Evolutionary conservation across 2,329 filamentous ascomycete species (phyloP).

Genomic region (Cladophialophora carrionii): DNA sequence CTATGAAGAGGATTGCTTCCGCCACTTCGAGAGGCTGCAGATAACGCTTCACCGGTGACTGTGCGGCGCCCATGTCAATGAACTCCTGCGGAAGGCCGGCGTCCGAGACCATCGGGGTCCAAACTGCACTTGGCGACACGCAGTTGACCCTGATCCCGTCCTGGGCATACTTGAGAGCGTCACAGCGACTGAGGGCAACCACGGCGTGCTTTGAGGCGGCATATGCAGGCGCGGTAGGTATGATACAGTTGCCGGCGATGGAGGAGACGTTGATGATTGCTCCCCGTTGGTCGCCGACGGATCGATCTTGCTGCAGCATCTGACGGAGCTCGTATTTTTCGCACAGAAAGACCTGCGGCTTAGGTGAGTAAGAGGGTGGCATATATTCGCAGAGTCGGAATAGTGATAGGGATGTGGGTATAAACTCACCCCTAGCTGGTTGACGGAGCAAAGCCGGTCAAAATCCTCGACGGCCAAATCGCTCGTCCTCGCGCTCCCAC

Average conservation of each 20-base stretch:
- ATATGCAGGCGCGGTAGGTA: conserved; percentile 51
- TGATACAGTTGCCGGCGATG: conserved; percentile 55
- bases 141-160: conserved; percentile 46
- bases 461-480: conserved; percentile 56
- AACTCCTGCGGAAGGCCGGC: background rate
- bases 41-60: no score
- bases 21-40: no score
- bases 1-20: no score
- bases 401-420: background rate
- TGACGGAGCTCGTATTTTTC: conserved; percentile 46
- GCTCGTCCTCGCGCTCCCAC: conserved; percentile 44
- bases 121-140: conserved; percentile 51
- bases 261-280: conserved; percentile 59
- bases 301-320: conserved; percentile 54
- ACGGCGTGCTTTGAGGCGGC: conserved; percentile 50
- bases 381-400: no score
- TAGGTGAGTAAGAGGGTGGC: background rate
- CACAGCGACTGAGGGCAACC: conserved; percentile 50
- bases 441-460: conserved; percentile 58
- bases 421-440: conserved; percentile 47
- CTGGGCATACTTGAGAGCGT: conserved; percentile 41
- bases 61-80: background rate
- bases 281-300: conserved; percentile 48
- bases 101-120: conserved; percentile 48
- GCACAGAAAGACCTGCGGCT: conserved; percentile 50